phyloP scores from a whole-genome alignment of 1,284 basidiomycete species.

The Irpex lacteus region DNA sequence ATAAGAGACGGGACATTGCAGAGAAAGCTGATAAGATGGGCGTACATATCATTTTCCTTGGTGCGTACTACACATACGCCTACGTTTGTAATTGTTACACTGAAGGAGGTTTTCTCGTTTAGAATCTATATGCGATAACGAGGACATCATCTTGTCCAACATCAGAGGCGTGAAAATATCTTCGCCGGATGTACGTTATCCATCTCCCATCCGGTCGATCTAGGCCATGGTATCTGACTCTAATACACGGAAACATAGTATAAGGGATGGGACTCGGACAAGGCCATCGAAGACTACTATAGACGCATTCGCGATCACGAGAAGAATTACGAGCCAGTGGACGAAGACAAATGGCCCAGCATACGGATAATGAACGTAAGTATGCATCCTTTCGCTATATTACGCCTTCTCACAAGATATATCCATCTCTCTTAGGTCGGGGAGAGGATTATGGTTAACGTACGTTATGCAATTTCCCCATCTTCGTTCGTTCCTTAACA shows the following conservation, averaged over 20 bases:
- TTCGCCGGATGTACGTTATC: constrained; percentile 82
- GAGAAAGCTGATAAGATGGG: constrained; percentile 83
- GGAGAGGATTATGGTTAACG: constrained; percentile 90
- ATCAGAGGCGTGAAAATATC: constrained; percentile 98
- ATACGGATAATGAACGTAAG: constrained; percentile 94
- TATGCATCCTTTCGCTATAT: neutral
- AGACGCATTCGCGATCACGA: constrained; percentile 88
- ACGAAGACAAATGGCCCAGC: constrained; percentile 84
- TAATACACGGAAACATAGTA: constrained; percentile 54
- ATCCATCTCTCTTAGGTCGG: no score
- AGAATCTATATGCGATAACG: constrained; percentile 88
- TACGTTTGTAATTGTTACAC: neutral
- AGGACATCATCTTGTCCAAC: constrained; percentile 91
- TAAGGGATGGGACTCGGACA: constrained; percentile 87
- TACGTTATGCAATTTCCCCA: constrained; percentile 34
- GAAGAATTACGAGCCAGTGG: constrained; percentile 84
- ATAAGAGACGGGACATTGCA: constrained; percentile 66
- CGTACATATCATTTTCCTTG: constrained; percentile 92
- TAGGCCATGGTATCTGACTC: constrained; percentile 6
- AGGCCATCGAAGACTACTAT: constrained; percentile 91
- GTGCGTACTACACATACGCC: constrained; percentile 42
- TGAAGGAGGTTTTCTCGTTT: constrained; percentile 6
- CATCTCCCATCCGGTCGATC: neutral
- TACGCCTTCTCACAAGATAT: no score
- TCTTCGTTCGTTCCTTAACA: neutral